Conservation (phyloP, 805 yeast genomes). For the Yamadazyma tumulicola region DNA sequence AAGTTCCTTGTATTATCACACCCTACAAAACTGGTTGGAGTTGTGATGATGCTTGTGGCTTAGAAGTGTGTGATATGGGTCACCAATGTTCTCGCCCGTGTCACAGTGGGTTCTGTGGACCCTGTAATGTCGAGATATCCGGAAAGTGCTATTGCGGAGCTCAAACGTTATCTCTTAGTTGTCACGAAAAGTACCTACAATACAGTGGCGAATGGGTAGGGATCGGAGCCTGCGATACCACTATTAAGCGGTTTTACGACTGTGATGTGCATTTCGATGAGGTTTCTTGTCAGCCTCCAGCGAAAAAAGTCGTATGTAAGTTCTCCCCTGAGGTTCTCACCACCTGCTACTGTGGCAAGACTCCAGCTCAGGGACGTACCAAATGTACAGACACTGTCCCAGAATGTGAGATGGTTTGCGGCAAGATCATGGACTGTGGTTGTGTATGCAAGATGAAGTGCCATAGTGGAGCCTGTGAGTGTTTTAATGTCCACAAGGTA, state of each 20-base stretch:
- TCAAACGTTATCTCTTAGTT: conserved; percentile 37
- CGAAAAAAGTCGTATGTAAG: conserved; percentile 45
- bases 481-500: conserved; percentile 49
- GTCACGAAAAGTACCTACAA: conserved; percentile 43
- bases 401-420: conserved; percentile 65
- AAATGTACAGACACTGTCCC: conserved; percentile 79
- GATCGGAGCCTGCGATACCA: conserved; percentile 27
- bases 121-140: conserved; percentile 49
- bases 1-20: conserved; percentile 70
- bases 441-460: conserved; percentile 66
- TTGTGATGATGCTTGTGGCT: conserved; percentile 61
- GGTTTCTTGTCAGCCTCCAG: conserved; percentile 50
- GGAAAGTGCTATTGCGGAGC: conserved; percentile 77
- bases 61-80: conserved; percentile 57
- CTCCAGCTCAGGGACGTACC: conserved; percentile 40
- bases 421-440: conserved; percentile 66
- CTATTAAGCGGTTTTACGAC: conserved; percentile 49
- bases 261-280: conserved; percentile 62
- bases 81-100: conserved; percentile 64
- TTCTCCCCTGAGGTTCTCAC: conserved; percentile 55
- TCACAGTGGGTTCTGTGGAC: conserved; percentile 82
- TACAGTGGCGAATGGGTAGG: conserved; percentile 31
- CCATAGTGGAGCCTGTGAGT: conserved; percentile 75
- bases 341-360: conserved; percentile 80
- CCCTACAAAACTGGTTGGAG: conserved; percentile 66